phyloP scores from a whole-genome alignment of 805 yeast species.

The Lachancea dasiensis region DNA sequence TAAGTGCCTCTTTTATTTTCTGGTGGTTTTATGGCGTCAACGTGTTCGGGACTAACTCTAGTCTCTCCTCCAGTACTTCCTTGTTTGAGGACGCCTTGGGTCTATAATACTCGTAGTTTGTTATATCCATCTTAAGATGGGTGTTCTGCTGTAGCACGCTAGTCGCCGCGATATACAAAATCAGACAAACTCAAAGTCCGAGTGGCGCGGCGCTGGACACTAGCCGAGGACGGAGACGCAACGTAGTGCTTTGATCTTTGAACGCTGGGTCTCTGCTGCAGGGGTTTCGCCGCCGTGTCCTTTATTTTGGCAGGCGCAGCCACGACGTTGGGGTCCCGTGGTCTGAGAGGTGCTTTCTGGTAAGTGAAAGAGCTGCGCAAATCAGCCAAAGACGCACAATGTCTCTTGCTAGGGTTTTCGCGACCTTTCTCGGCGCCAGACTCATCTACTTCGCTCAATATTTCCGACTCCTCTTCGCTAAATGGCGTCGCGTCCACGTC shows the following conservation, averaged over 20 bases:
- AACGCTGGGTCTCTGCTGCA: background rate
- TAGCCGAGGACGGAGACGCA: conserved; percentile 5
- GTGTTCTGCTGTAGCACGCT: background rate
- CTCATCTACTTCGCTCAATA: conserved; percentile 18
- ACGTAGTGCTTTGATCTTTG: conserved; percentile 3
- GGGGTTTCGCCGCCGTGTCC: background rate
- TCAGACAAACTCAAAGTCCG: conserved; percentile 9
- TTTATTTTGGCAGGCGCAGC: background rate
- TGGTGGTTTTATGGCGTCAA: too few relatives aligned
- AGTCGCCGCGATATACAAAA: conserved; percentile 8
- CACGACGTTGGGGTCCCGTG: conserved; percentile 1
- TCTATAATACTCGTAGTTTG: too few relatives aligned
- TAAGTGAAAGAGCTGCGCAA: conserved; percentile 7
- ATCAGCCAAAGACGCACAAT: conserved; percentile 7
- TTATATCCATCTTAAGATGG: background rate
- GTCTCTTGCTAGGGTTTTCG: conserved; percentile 3
- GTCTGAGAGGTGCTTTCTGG: conserved; percentile 4
- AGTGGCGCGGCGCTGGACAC: conserved; percentile 1
- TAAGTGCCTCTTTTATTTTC: too few relatives aligned
- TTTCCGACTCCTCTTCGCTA: conserved; percentile 17
- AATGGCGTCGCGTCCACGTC: conserved; percentile 3
- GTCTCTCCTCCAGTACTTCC: too few relatives aligned
- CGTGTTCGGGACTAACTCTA: too few relatives aligned
- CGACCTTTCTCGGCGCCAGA: background rate
- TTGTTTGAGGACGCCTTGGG: too few relatives aligned